phyloP scores from a whole-genome alignment of 371 early-diverging fungal genomes.

The Rhizopus delemar region DNA sequence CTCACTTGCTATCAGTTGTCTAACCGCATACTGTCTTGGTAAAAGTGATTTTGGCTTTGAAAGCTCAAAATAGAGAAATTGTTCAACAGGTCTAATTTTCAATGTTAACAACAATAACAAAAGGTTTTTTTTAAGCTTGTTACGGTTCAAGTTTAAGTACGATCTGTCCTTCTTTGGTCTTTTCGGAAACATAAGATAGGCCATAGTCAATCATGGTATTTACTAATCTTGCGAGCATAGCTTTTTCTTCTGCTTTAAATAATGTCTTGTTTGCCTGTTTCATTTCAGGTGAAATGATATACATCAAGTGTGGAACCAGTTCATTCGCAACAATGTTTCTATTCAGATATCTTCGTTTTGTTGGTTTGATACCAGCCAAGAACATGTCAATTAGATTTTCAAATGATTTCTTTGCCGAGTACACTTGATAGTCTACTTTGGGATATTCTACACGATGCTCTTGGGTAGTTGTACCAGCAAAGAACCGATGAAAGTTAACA shows the following conservation, averaged over 20 bases:
- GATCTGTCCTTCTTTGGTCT: slow-evolving; percentile 68
- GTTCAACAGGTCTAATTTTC: slow-evolving; percentile 60
- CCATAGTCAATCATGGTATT: slow-evolving; percentile 77
- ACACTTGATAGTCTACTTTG: slow-evolving; percentile 69
- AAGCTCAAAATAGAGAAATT: slow-evolving; percentile 46
- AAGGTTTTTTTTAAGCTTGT: slow-evolving; percentile 19
- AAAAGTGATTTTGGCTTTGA: slow-evolving; percentile 45
- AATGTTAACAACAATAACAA: neutral
- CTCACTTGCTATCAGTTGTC: slow-evolving; percentile 80
- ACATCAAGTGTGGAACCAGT: slow-evolving; percentile 66
- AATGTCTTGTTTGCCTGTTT: slow-evolving; percentile 74
- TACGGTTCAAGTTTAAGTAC: slow-evolving; percentile 81
- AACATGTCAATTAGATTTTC: slow-evolving; percentile 61
- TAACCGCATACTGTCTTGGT: slow-evolving; percentile 68
- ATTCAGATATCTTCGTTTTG: slow-evolving; percentile 51
- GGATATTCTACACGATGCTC: slow-evolving; percentile 80
- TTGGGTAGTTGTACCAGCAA: slow-evolving; percentile 69
- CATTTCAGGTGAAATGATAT: slow-evolving; percentile 78
- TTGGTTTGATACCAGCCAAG: slow-evolving; percentile 51
- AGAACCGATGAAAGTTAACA: slow-evolving; percentile 79
- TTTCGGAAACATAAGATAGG: slow-evolving; percentile 72
- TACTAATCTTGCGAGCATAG: slow-evolving; percentile 63
- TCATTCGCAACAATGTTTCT: slow-evolving; percentile 54
- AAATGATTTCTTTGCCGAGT: slow-evolving; percentile 54
- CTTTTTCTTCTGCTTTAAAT: slow-evolving; percentile 70